A percentile compares a stretch with the other conserved stretches of the same genome.
Conservation (phyloP, 345 rosid genomes). For the Alliaria petiolata region DNA sequence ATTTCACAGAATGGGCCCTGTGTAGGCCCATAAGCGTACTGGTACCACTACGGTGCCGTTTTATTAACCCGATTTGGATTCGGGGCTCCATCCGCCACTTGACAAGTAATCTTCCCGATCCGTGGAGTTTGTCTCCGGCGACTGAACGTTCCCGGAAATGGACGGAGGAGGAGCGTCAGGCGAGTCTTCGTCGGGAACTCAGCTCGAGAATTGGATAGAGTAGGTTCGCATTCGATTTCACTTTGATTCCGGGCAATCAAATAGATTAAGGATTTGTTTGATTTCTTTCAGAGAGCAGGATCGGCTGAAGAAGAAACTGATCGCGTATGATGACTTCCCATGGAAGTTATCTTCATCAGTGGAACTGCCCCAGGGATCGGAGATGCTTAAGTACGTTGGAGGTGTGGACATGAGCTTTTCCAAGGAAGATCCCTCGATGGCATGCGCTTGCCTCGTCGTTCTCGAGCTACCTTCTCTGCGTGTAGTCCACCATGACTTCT, state of each 20-base stretch:
- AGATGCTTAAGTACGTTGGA: conserved; percentile 64
- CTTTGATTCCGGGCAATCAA: background rate
- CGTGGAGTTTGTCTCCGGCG: conserved; percentile 1
- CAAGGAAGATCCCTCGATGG: conserved; percentile 62
- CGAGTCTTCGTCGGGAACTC: conserved; percentile 9
- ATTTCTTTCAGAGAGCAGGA: conserved; percentile 47
- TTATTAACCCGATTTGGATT: background rate
- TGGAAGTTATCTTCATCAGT: conserved; percentile 43
- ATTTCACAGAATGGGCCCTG: background rate
- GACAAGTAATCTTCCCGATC: background rate
- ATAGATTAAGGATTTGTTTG: background rate
- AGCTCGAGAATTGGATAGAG: conserved; percentile 32
- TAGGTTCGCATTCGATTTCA: conserved; percentile 9
- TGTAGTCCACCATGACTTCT: conserved; percentile 52
- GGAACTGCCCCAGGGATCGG: conserved; percentile 14
- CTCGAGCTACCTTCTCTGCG: conserved; percentile 47
- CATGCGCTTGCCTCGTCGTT: conserved; percentile 73
- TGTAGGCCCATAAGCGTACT: background rate
- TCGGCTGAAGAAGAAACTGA: conserved; percentile 55
- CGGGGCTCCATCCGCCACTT: background rate
- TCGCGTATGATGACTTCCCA: conserved; percentile 51
- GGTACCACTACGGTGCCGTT: background rate
- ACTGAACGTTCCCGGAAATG: conserved; percentile 5
- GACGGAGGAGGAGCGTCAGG: conserved; percentile 7
- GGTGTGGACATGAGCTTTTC: conserved; percentile 89